Evolutionary conservation across 2,329 filamentous ascomycete species (phyloP).

Genomic region (Colletotrichum limetticola): DNA sequence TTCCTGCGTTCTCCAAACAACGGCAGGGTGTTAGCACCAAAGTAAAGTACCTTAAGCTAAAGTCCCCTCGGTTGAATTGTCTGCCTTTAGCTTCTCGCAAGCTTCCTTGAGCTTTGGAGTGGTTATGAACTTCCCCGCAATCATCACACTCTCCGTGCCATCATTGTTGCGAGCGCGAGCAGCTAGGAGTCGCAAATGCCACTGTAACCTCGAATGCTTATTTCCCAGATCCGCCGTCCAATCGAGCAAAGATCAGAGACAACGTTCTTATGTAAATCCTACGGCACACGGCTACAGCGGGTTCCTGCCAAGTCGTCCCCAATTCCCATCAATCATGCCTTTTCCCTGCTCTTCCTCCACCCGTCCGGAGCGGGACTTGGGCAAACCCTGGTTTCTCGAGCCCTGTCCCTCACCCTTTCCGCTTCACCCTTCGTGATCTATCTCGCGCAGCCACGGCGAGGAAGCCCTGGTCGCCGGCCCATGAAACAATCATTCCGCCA

Average conservation of each 20-base stretch:
- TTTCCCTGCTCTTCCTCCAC: constrained; percentile 18
- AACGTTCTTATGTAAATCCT: background rate
- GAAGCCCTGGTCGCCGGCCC: constrained; percentile 14
- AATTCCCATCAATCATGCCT: constrained; percentile 31
- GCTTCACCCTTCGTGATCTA: constrained; percentile 12
- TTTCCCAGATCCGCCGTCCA: background rate
- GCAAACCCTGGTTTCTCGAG: background rate
- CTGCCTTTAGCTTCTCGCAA: background rate
- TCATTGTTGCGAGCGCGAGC: background rate
- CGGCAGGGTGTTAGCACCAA: background rate
- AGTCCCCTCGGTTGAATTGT: background rate
- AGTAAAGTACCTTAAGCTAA: background rate
- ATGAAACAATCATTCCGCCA: constrained; percentile 32
- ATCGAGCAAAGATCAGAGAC: background rate
- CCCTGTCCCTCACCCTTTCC: constrained; percentile 15
- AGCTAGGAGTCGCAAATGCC: background rate
- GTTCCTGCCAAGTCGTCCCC: constrained; percentile 19
- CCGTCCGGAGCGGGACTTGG: constrained; percentile 16
- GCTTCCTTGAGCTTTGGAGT: background rate
- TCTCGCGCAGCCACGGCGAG: constrained; percentile 17
- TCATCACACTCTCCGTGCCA: background rate
- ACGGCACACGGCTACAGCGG: constrained; percentile 4
- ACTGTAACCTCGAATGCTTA: constrained; percentile 19
- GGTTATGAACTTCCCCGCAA: background rate
- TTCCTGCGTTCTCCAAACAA: background rate